phyloP scores from a whole-genome alignment of 164 flowering plant genomes.

The Umbilicus rupestris region DNA sequence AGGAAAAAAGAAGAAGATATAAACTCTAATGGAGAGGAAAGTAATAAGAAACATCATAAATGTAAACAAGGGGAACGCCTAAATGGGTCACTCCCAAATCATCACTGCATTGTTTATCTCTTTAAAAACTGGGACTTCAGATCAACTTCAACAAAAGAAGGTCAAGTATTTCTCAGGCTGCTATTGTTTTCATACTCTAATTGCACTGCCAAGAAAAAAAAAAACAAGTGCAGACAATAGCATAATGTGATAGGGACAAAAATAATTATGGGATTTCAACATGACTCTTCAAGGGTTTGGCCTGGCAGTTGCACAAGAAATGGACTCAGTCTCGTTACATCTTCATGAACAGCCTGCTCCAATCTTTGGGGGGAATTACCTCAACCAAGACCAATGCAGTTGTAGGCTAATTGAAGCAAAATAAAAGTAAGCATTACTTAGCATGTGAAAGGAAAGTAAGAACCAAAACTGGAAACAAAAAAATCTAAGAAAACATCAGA shows the following conservation, averaged over 20 bases:
- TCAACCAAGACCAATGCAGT: neutral
- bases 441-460: neutral
- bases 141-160: neutral
- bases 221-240: neutral
- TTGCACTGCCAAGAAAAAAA: neutral
- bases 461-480: neutral
- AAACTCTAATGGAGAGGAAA: neutral
- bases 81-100: neutral
- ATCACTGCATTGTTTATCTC: neutral
- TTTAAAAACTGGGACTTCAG: neutral
- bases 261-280: neutral
- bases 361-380: neutral
- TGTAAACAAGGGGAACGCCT: neutral
- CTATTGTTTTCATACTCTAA: neutral
- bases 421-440: neutral
- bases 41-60: neutral
- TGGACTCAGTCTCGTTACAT: neutral
- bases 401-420: neutral
- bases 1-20: neutral
- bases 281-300: neutral
- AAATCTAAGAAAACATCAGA: neutral
- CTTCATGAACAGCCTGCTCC: neutral
- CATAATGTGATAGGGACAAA: neutral
- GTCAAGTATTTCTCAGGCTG: neutral
- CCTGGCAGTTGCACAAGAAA: neutral